Conservation (phyloP, 1,139 yeast genomes). For the Sugiyamaella grinbergsii region DNA sequence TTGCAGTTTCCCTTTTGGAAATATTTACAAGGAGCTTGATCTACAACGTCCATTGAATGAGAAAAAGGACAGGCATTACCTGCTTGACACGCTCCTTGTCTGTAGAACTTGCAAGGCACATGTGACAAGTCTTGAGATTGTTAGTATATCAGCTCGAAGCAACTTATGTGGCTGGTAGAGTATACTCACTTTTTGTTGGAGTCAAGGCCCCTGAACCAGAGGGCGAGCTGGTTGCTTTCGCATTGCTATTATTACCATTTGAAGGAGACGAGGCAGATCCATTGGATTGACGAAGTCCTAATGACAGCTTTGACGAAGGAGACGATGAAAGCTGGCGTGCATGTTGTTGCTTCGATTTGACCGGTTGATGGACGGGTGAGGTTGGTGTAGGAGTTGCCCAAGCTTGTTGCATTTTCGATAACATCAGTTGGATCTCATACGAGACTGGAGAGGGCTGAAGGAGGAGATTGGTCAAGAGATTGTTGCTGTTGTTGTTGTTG, state of each 20-base stretch:
- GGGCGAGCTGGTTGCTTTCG: conserved; percentile 16
- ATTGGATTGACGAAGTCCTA: conserved; percentile 18
- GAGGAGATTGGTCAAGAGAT: too few species aligned
- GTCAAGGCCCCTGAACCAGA: conserved; percentile 18
- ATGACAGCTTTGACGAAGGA: conserved; percentile 19
- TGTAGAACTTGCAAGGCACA: conserved; percentile 92
- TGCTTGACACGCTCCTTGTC: conserved; percentile 93
- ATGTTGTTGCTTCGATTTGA: conserved; percentile 9
- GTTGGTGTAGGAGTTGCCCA: conserved; percentile 15
- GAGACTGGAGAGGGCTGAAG: neutral
- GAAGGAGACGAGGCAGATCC: conserved; percentile 12
- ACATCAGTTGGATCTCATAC: conserved; percentile 1
- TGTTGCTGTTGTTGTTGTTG: too few species aligned
- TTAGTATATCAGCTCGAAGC: conserved; percentile 4
- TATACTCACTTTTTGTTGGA: conserved; percentile 17
- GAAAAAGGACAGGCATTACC: conserved; percentile 91
- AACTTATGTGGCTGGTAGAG: neutral
- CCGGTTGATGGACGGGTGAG: conserved; percentile 11
- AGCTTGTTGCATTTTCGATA: conserved; percentile 16
- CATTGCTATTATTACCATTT: conserved; percentile 6
- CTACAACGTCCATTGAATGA: conserved; percentile 68
- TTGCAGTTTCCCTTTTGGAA: conserved; percentile 94
- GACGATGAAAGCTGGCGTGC: conserved; percentile 16
- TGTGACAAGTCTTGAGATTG: conserved; percentile 60
- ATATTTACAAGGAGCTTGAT: conserved; percentile 83